phyloP scores from a whole-genome alignment of 108 stramenopile species.

The Heterococcus sp. region DNA sequence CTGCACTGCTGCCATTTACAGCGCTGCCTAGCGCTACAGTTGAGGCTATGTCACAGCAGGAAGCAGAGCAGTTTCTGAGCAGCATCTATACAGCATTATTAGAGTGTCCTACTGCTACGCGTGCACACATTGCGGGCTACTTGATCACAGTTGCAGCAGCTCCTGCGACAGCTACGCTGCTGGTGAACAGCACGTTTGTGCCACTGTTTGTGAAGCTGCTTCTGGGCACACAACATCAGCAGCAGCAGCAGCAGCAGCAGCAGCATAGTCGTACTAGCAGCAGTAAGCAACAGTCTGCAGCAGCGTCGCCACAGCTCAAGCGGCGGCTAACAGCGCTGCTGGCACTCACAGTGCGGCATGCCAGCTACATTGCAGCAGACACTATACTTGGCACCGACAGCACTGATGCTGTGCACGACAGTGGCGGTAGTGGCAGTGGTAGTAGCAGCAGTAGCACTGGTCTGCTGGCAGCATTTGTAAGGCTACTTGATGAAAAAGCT shows the following conservation, averaged over 20 bases:
- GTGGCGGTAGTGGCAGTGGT: background rate
- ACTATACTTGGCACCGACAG: constrained; percentile 1
- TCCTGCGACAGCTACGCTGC: constrained; percentile 51
- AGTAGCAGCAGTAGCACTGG: background rate
- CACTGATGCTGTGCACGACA: background rate
- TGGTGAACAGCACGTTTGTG: constrained; percentile 54
- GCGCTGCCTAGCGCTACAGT: constrained; percentile 7
- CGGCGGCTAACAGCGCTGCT: constrained; percentile 18
- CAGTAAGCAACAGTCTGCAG: background rate
- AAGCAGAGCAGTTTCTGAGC: constrained; percentile 50
- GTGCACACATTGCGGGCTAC: constrained; percentile 47
- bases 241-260: too few relatives aligned
- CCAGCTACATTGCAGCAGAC: constrained; percentile 55
- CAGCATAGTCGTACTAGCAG: too few relatives aligned
- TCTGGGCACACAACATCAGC: too few relatives aligned
- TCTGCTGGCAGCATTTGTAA: background rate
- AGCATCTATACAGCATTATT: constrained; percentile 45
- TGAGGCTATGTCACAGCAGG: constrained; percentile 14
- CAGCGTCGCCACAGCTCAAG: background rate
- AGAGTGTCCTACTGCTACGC: constrained; percentile 1
- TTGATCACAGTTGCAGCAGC: constrained; percentile 46
- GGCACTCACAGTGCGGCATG: constrained; percentile 55
- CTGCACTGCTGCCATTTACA: constrained; percentile 38
- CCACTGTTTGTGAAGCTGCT: constrained; percentile 38
- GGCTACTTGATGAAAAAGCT: too few relatives aligned